phyloP scores from a whole-genome alignment of 495 filamentous ascomycete genomes.

The Lentithecium fluviatile region DNA sequence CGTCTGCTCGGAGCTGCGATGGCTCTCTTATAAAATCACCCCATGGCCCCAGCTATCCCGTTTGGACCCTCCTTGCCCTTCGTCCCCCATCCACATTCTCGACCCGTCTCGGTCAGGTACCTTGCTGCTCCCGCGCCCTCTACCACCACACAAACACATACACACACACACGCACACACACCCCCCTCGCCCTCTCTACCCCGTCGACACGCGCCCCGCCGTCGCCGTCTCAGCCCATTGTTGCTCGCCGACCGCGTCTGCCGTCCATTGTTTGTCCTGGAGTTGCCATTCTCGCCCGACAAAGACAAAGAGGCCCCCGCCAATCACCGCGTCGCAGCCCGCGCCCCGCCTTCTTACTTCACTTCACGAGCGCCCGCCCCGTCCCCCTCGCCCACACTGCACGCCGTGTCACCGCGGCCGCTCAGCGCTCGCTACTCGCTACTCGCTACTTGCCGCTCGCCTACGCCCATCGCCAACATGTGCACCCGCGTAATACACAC shows the following conservation, averaged over 20 bases:
- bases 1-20: slow-evolving; percentile 32
- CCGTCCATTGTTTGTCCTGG: background rate
- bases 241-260: background rate
- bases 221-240: background rate
- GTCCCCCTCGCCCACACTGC: slow-evolving; percentile 1
- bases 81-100: background rate
- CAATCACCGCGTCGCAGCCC: background rate
- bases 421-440: background rate
- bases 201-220: background rate
- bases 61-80: slow-evolving; percentile 15
- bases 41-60: slow-evolving; percentile 24
- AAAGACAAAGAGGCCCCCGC: background rate
- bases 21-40: slow-evolving; percentile 36
- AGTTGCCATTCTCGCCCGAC: background rate
- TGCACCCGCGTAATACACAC: slow-evolving; percentile 42
- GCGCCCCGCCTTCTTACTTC: background rate
- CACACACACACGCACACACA: too few relatives aligned
- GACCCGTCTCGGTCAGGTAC: background rate
- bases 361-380: background rate
- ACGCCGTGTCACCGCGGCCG: slow-evolving; percentile 10
- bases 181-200: background rate
- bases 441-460: too few relatives aligned
- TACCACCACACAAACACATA: too few relatives aligned
- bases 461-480: slow-evolving; percentile 27
- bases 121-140: background rate